These are phyloP conservation scores for Durotheca rogersii DNA, from an alignment of 495 filamentous ascomycete genomes.

Conservation along the genomic window DNA sequence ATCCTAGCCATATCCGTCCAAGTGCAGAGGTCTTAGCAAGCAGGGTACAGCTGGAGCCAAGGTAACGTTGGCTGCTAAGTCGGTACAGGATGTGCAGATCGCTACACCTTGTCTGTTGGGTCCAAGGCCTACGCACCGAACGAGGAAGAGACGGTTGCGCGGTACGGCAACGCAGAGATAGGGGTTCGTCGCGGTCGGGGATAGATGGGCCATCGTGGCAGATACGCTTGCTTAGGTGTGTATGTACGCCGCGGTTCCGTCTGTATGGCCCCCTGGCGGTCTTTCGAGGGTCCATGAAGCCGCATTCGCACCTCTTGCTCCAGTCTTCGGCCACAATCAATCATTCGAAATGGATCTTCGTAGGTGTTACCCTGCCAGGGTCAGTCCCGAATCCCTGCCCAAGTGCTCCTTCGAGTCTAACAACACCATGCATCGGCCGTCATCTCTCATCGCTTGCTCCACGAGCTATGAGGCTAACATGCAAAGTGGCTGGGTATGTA, in stretches of 20 bases:
- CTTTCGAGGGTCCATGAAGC: constrained; percentile 25
- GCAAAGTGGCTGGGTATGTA: background rate
- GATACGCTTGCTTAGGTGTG: background rate
- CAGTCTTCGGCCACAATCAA: constrained; percentile 14
- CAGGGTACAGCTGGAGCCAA: constrained; percentile 16
- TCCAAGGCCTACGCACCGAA: constrained; percentile 1
- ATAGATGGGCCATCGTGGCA: no score
- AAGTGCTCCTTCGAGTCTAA: constrained; percentile 1
- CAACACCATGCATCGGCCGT: constrained; percentile 9
- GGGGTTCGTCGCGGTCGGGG: constrained; percentile 15
- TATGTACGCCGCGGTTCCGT: constrained; percentile 19
- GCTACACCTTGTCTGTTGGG: constrained; percentile 18
- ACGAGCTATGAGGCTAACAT: constrained; percentile 24
- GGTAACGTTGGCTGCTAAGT: constrained; percentile 21
- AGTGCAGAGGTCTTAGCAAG: constrained; percentile 5
- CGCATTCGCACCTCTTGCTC: constrained; percentile 29
- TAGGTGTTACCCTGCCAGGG: constrained; percentile 20
- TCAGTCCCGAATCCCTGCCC: constrained; percentile 15
- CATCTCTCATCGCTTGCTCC: constrained; percentile 5
- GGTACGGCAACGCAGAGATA: constrained; percentile 18
- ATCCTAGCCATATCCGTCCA: constrained; percentile 5
- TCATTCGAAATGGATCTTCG: no score
- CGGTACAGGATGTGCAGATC: constrained; percentile 23
- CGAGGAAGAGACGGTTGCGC: constrained; percentile 3
- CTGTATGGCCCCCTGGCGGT: no score